Conservation (phyloP, 1,284 basidiomycete species). For the Leccinum fuscescens region DNA sequence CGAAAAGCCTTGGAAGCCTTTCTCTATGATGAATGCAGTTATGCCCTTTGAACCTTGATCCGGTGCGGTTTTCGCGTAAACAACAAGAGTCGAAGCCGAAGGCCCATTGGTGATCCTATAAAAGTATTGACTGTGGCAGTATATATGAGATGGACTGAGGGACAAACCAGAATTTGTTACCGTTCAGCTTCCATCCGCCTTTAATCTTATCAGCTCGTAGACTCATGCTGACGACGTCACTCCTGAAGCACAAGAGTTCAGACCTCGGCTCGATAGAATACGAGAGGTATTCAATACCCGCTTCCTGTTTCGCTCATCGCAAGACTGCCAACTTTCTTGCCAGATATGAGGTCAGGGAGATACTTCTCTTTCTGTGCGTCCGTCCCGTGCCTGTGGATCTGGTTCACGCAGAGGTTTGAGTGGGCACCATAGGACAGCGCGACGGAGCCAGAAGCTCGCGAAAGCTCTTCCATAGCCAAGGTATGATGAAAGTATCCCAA, state of each 20-base stretch:
- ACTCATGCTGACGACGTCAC: constrained; percentile 91
- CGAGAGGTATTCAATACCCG: constrained; percentile 41
- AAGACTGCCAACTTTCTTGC: constrained; percentile 83
- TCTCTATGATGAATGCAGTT: constrained; percentile 90
- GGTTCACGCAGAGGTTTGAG: constrained; percentile 81
- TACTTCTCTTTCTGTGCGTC: constrained; percentile 85
- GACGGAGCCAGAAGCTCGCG: constrained; percentile 85
- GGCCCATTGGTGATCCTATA: constrained; percentile 94
- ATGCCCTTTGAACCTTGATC: constrained; percentile 84
- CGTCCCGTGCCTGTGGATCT: constrained; percentile 88
- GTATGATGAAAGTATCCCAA: constrained; percentile 88
- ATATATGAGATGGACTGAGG: neutral
- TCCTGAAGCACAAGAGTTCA: constrained; percentile 34
- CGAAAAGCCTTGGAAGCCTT: constrained; percentile 79
- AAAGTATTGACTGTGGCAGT: neutral
- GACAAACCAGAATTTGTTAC: constrained; percentile 87
- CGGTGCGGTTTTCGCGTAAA: constrained; percentile 89
- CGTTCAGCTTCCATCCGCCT: constrained; percentile 79
- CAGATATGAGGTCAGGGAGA: constrained; percentile 79
- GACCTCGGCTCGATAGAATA: neutral
- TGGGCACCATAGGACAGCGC: constrained; percentile 94
- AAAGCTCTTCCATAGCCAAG: constrained; percentile 91
- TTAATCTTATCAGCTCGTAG: constrained; percentile 75
- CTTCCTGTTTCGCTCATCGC: constrained; percentile 93
- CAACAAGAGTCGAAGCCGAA: constrained; percentile 83